phyloP scores from a whole-genome alignment of 2,329 filamentous ascomycete species.

The Basipetospora sp. region DNA sequence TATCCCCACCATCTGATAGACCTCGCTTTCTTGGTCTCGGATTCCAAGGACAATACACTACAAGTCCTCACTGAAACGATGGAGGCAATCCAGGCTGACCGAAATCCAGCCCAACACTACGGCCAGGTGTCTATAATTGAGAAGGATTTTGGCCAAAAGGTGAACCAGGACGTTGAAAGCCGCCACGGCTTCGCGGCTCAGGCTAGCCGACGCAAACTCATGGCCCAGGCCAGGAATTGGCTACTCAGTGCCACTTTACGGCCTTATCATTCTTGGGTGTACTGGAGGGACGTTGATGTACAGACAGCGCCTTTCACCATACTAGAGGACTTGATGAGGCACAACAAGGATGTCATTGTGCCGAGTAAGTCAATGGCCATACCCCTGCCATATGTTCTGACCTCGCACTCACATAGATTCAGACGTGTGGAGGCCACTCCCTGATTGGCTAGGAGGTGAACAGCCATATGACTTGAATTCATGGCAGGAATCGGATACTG shows the following conservation, averaged over 20 bases:
- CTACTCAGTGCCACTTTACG: conserved; percentile 80
- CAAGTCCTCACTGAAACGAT: conserved; percentile 60
- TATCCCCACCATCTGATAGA: conserved; percentile 96
- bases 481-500: conserved; percentile 98
- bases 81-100: conserved; percentile 62
- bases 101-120: conserved; percentile 68
- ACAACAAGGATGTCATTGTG: conserved; percentile 97
- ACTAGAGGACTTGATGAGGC: conserved; percentile 91
- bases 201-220: conserved; percentile 81
- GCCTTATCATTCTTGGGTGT: conserved; percentile 96
- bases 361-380: conserved; percentile 71
- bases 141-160: conserved; percentile 96
- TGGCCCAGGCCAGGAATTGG: conserved; percentile 98
- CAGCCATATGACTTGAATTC: conserved; percentile 97
- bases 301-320: conserved; percentile 96
- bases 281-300: conserved; percentile 97
- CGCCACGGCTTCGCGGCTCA: conserved; percentile 95
- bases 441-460: conserved; percentile 95
- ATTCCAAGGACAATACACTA: conserved; percentile 87
- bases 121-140: conserved; percentile 96
- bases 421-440: conserved; percentile 97
- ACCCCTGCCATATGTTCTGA: not conserved
- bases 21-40: conserved; percentile 88
- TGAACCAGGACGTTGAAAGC: conserved; percentile 94
- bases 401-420: conserved; percentile 14